These are phyloP conservation scores for Mycena amicta DNA, from an alignment of 768 basidiomycete genomes.

Conservation along the genomic window DNA sequence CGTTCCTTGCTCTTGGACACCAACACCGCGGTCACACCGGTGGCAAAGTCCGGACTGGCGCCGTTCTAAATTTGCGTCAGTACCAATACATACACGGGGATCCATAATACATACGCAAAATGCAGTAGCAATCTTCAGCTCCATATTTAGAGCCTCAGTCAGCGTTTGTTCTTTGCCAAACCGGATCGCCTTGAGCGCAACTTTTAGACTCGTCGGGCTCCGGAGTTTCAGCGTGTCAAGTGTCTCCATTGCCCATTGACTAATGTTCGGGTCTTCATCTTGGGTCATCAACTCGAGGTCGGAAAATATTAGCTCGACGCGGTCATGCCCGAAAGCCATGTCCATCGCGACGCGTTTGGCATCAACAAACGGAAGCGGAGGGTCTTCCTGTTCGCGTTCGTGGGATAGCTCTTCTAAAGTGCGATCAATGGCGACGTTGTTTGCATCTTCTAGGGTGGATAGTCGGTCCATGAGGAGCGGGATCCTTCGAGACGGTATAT, in stretches of 20 bases:
- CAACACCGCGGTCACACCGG: constrained; percentile 75
- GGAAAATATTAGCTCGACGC: constrained; percentile 71
- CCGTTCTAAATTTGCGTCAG: constrained; percentile 54
- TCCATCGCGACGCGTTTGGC: constrained; percentile 78
- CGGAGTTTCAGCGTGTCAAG: constrained; percentile 62
- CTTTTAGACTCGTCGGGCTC: constrained; percentile 91
- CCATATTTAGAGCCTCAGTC: constrained; percentile 74
- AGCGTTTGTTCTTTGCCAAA: constrained; percentile 66
- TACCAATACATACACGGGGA: constrained; percentile 21
- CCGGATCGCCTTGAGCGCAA: constrained; percentile 81
- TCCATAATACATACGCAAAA: constrained; percentile 70
- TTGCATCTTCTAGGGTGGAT: constrained; percentile 53
- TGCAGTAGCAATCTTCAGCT: constrained; percentile 85
- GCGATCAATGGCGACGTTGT: constrained; percentile 42
- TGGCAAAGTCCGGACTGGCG: constrained; percentile 80
- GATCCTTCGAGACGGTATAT: constrained; percentile 74
- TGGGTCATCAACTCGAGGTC: constrained; percentile 50
- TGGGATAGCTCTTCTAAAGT: constrained; percentile 76
- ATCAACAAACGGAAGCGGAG: constrained; percentile 56
- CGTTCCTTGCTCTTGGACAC: constrained; percentile 47
- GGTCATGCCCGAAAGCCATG: constrained; percentile 67
- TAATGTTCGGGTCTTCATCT: constrained; percentile 48
- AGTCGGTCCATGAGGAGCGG: constrained; percentile 72
- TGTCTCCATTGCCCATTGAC: constrained; percentile 76
- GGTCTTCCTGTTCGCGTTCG: constrained; percentile 63